These are phyloP conservation scores for Apophysomyces elegans DNA, from an alignment of 371 early-diverging fungal species.

Conservation along the genomic window DNA sequence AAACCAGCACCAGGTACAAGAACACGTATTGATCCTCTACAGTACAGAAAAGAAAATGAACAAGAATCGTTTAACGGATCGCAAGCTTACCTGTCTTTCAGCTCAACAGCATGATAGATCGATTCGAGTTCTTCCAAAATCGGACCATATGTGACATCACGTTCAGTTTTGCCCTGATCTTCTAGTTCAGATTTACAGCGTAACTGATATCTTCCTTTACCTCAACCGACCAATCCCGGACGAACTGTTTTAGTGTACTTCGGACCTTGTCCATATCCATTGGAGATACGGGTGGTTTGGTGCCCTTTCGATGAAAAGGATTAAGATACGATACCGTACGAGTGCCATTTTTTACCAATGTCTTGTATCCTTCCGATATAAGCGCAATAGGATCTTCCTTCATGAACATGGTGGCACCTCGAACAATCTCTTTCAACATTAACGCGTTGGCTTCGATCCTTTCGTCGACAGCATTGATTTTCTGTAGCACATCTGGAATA, in stretches of 20 bases:
- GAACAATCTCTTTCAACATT: slow-evolving; percentile 52
- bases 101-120: slow-evolving; percentile 49
- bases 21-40: slow-evolving; percentile 64
- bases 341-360: background rate
- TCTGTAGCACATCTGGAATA: slow-evolving; percentile 54
- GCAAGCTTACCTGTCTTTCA: slow-evolving; percentile 45
- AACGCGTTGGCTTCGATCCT: slow-evolving; percentile 50
- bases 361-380: slow-evolving; percentile 42
- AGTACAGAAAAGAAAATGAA: slow-evolving; percentile 5
- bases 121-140: slow-evolving; percentile 73
- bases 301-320: slow-evolving; percentile 13
- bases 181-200: background rate
- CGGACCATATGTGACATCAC: slow-evolving; percentile 81
- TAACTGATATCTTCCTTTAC: slow-evolving; percentile 26
- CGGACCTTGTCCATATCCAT: slow-evolving; percentile 88
- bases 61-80: slow-evolving; percentile 9
- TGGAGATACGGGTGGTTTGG: slow-evolving; percentile 59
- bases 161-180: slow-evolving; percentile 73
- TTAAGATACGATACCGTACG: background rate
- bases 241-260: slow-evolving; percentile 89
- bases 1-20: slow-evolving; percentile 93
- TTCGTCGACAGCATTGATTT: slow-evolving; percentile 55
- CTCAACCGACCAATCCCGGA: slow-evolving; percentile 90
- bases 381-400: slow-evolving; percentile 50
- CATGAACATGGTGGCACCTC: slow-evolving; percentile 41